These are phyloP conservation scores for Ailanthus altissimus DNA, from an alignment of 345 rosid species.

Conservation along the genomic window DNA sequence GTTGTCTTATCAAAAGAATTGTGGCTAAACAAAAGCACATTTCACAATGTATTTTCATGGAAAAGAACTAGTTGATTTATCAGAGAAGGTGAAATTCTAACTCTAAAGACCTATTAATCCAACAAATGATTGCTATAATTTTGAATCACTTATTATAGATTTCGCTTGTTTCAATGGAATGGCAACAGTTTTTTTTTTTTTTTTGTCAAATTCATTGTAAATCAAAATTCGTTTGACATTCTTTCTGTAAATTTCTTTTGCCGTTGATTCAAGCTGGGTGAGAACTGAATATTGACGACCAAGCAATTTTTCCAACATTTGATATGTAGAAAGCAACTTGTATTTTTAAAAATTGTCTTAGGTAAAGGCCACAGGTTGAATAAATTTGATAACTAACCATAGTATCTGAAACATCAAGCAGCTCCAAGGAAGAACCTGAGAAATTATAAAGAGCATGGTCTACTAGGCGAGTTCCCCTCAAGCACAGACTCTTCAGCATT, in stretches of 20 bases:
- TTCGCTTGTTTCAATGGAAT: slow-evolving; percentile 5
- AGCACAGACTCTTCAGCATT: slow-evolving; percentile 62
- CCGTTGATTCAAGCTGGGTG: slow-evolving; percentile 9
- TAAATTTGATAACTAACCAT: slow-evolving; percentile 47
- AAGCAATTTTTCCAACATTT: neutral
- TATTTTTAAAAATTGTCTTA: neutral
- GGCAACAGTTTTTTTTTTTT: neutral
- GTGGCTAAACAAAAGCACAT: neutral
- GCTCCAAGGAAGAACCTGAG: slow-evolving; percentile 66
- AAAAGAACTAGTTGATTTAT: neutral
- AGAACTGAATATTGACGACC: slow-evolving; percentile 5
- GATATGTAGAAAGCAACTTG: neutral
- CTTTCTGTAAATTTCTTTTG: neutral
- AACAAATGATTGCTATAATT: neutral
- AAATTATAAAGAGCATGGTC: slow-evolving; percentile 56
- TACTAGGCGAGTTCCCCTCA: slow-evolving; percentile 59
- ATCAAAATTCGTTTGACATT: neutral
- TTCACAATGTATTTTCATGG: neutral
- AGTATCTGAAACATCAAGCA: slow-evolving; percentile 75
- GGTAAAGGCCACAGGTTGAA: neutral
- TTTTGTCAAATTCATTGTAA: neutral
- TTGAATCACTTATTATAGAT: neutral
- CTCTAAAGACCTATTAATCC: neutral
- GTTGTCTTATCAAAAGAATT: neutral
- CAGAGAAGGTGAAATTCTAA: neutral